A percentile compares a stretch with the other conserved stretches of the same genome.
Conservation (phyloP, 2,329 filamentous ascomycete species). For the Penicillium expansum region DNA sequence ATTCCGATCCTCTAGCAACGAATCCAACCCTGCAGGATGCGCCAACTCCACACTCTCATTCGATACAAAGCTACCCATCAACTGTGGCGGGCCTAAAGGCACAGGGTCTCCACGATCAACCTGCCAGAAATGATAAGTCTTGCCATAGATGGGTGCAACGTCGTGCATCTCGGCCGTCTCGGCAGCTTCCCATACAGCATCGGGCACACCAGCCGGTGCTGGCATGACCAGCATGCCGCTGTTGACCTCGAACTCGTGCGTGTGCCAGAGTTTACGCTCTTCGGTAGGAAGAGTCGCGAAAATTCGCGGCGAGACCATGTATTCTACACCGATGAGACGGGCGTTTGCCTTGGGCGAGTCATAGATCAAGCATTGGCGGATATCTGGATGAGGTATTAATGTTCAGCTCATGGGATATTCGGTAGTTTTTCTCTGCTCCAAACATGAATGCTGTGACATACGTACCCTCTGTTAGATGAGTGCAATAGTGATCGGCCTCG, state of each 20-base stretch:
- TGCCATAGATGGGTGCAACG: slow-evolving; percentile 72
- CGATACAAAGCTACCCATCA: slow-evolving; percentile 60
- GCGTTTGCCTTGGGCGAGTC: slow-evolving; percentile 66
- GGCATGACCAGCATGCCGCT: slow-evolving; percentile 47
- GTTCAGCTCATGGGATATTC: neutral
- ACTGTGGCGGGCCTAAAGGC: slow-evolving; percentile 59
- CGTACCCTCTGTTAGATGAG: slow-evolving; percentile 64
- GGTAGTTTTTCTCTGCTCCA: neutral
- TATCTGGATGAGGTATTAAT: slow-evolving; percentile 47
- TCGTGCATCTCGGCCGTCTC: slow-evolving; percentile 80
- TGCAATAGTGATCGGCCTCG: slow-evolving; percentile 82
- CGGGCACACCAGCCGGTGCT: slow-evolving; percentile 43
- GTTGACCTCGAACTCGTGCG: slow-evolving; percentile 54
- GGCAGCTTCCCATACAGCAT: slow-evolving; percentile 67
- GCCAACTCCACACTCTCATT: slow-evolving; percentile 27
- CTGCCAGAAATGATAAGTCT: slow-evolving; percentile 85
- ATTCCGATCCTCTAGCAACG: slow-evolving; percentile 52
- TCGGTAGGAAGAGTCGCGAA: slow-evolving; percentile 63
- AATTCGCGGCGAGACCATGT: slow-evolving; percentile 73
- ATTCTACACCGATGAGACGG: slow-evolving; percentile 78
- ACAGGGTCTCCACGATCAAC: slow-evolving; percentile 68
- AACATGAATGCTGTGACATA: neutral
- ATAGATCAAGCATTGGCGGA: slow-evolving; percentile 83
- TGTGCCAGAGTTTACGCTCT: slow-evolving; percentile 78
- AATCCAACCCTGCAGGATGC: slow-evolving; percentile 29